Evolutionary conservation across 805 yeast genomes (phyloP), one percentile per base, ranked within the genome.

Genomic region (Blastobotrys attinorum): DNA sequence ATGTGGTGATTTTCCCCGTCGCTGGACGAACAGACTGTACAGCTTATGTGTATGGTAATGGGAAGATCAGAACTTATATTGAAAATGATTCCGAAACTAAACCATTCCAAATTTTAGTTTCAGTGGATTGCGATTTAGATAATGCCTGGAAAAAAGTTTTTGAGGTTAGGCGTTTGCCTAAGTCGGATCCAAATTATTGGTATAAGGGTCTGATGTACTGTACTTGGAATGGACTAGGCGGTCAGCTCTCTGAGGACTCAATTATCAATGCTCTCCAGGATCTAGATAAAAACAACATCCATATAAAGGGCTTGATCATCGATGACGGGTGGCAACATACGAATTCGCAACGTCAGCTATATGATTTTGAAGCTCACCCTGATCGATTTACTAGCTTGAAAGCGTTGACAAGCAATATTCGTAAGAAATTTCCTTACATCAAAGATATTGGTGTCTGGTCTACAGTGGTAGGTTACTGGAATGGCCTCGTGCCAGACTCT

Each of bases 281-380:
- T 7, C 48, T 60, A n/a, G 52, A 55, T 18, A 45, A 50, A 21
- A 15, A 48, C 5, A 56, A 51, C 4, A 35, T 53, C 8, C 43
- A 49, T 7, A 46, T 59, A 16, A 44, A 52, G 2, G 47, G 50
- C 11, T 39, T 60, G 3, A 48, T 60, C 22, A 50, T 60, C 31
- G 64, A 60, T 38, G 63, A 59, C 40, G 64, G 63, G 13, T 60
- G 64, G 64, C 62, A 57, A 40, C 40, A 35, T n/a, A 46, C 47
- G 8, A 48, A 42, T 27, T 39, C 39, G 7, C 32, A 50, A 6
- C 50, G 60, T 7, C 55, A 50, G 20, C 46, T 60, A 4, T 40
- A 48, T 18, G 46, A 48, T 21, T 53, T 56, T 21, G 51, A 52
- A 31, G 60, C 64, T 13, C 47, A 48, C 37, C 39, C 39, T 3